These are phyloP conservation scores for Strobilomyces echinocephalus DNA, from an alignment of 768 basidiomycete genomes.

Conservation along the genomic window DNA sequence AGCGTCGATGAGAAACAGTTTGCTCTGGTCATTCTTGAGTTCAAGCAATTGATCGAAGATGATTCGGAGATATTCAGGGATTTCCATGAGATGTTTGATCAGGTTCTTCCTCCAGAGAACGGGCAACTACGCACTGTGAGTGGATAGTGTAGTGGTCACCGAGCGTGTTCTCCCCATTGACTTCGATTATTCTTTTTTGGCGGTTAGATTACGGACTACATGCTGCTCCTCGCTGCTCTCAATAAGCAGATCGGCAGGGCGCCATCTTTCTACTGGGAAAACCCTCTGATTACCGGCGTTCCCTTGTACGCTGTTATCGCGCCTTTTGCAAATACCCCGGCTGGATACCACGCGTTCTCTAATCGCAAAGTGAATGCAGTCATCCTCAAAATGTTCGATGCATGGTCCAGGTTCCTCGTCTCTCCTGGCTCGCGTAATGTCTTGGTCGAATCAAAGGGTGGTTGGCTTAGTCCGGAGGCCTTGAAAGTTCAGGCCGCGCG, in stretches of 20 bases:
- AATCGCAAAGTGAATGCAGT: conserved; percentile 40
- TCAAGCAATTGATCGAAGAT: conserved; percentile 23
- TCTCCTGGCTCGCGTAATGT: conserved; percentile 41
- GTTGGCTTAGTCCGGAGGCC: conserved; percentile 46
- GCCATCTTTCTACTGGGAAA: conserved; percentile 11
- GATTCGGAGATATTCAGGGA: conserved; percentile 16
- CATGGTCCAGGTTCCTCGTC: conserved; percentile 46
- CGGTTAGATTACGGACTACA: conserved; percentile 1
- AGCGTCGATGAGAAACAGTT: conserved; percentile 7
- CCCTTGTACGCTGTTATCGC: conserved; percentile 19
- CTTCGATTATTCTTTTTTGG: not conserved
- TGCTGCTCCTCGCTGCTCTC: conserved; percentile 8
- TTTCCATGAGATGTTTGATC: conserved; percentile 24
- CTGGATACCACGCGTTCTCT: conserved; percentile 21
- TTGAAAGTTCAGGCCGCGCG: conserved; percentile 6
- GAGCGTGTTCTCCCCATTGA: not conserved
- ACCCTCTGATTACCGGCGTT: conserved; percentile 19
- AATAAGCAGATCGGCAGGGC: conserved; percentile 10
- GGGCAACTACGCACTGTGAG: too few species aligned
- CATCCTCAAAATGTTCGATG: conserved; percentile 45
- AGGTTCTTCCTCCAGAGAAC: conserved; percentile 20
- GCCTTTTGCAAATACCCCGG: conserved; percentile 18
- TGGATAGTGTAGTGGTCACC: conserved; percentile 1
- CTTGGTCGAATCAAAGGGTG: conserved; percentile 34
- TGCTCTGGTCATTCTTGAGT: conserved; percentile 15